Percentiles rank a stretch among this genome's conserved stretches.
Conservation (phyloP, 441 rosid species). For the Populus trichocarpa region DNA sequence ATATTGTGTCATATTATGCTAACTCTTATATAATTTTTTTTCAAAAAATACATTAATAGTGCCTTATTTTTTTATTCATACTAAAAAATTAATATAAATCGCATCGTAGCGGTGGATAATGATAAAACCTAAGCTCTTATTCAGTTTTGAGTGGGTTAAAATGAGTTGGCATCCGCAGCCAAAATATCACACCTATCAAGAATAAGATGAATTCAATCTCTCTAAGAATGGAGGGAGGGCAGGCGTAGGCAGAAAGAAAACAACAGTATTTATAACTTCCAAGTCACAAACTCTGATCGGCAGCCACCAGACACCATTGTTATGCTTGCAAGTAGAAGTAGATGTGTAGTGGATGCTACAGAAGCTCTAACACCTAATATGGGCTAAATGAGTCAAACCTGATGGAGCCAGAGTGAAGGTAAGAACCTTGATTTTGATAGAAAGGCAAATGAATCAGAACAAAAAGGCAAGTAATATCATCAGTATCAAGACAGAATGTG, state of each 20-base stretch:
- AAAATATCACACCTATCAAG: no score
- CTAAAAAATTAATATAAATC: not conserved
- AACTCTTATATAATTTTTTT: no score
- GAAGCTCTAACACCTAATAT: not conserved
- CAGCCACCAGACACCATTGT: not conserved
- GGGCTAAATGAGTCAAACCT: slow-evolving; percentile 33
- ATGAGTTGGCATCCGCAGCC: not conserved
- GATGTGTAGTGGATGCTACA: not conserved
- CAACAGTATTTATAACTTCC: not conserved
- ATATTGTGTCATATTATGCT: no score
- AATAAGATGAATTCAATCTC: no score
- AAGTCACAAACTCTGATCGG: not conserved
- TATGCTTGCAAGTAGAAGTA: not conserved
- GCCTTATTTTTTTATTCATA: not conserved
- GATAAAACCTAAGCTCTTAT: not conserved
- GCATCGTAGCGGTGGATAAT: not conserved
- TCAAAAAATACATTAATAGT: no score
- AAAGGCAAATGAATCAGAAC: slow-evolving; percentile 75
- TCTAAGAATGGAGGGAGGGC: no score
- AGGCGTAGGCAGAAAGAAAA: no score
- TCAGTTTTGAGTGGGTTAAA: no score
- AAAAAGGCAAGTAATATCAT: slow-evolving; percentile 45
- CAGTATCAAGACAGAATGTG: slow-evolving; percentile 35
- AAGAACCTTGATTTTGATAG: slow-evolving; percentile 55
- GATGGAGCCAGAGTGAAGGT: slow-evolving; percentile 26